These are phyloP conservation scores for Xylaria nigripes DNA, from an alignment of 495 filamentous ascomycete species.

Conservation along the genomic window DNA sequence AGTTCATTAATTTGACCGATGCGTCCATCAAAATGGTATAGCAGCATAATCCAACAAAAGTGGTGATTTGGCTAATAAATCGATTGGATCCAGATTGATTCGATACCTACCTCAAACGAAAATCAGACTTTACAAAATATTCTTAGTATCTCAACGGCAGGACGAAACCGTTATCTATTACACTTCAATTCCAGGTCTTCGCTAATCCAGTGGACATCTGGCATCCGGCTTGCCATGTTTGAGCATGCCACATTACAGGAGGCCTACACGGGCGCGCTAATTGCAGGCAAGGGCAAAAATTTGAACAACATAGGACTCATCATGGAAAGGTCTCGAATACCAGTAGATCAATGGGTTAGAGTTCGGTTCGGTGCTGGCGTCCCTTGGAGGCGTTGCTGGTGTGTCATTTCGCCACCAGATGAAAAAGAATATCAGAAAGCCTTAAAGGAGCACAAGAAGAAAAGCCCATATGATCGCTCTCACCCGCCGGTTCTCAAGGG, in stretches of 20 bases:
- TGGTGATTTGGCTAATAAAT: background rate
- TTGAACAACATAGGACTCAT: constrained; percentile 83
- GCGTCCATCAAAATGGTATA: constrained; percentile 95
- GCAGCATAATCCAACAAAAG: background rate
- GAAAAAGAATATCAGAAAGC: constrained; percentile 83
- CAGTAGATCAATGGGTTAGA: constrained; percentile 86
- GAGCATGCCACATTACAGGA: constrained; percentile 91
- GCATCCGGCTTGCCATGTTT: constrained; percentile 89
- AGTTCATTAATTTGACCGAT: constrained; percentile 95
- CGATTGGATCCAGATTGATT: constrained; percentile 62
- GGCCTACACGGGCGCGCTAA: constrained; percentile 90
- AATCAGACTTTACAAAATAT: constrained; percentile 83
- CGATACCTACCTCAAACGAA: constrained; percentile 68
- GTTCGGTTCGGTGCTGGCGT: constrained; percentile 95
- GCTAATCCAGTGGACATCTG: constrained; percentile 90
- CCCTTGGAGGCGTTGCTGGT: constrained; percentile 95
- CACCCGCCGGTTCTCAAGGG: constrained; percentile 61
- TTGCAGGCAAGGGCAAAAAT: constrained; percentile 84
- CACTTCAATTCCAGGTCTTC: constrained; percentile 95
- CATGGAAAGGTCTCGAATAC: constrained; percentile 67
- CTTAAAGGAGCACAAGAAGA: constrained; percentile 77
- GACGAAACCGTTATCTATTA: constrained; percentile 86
- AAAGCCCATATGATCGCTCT: constrained; percentile 69
- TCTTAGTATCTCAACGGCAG: constrained; percentile 88
- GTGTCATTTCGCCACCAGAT: constrained; percentile 82